These are phyloP conservation scores for Camellia japonica DNA, from an alignment of 148 eudicot genomes.

Conservation along the genomic window DNA sequence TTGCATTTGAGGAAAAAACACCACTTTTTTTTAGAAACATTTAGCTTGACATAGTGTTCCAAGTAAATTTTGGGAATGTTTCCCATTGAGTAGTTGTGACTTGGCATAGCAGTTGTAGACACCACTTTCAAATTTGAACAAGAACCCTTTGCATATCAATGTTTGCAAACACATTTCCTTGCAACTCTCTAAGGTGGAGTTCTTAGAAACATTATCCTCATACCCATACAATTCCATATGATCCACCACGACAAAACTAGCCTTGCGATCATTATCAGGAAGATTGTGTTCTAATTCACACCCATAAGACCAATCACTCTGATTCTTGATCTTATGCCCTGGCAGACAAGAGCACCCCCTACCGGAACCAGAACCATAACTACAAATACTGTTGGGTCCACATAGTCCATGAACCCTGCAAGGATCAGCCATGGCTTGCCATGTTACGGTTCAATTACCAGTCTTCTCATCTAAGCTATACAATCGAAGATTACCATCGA, in stretches of 20 bases:
- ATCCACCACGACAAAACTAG: constrained; percentile 14
- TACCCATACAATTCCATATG: constrained; percentile 29
- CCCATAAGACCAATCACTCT: constrained; percentile 37
- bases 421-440: too few relatives aligned
- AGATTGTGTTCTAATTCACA: constrained; percentile 19
- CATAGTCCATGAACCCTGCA: too few relatives aligned
- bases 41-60: too few relatives aligned
- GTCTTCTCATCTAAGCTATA: too few relatives aligned
- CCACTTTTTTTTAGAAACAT: too few relatives aligned
- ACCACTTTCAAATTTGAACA: constrained; percentile 19
- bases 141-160: constrained; percentile 31
- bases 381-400: too few relatives aligned
- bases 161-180: constrained; percentile 19
- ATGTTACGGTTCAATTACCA: too few relatives aligned
- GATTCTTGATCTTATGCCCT: constrained; percentile 30
- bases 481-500: too few relatives aligned
- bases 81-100: constrained; percentile 12
- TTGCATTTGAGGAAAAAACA: too few relatives aligned
- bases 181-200: constrained; percentile 25
- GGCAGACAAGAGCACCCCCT: constrained; percentile 33
- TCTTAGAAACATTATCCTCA: background rate
- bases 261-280: background rate
- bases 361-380: too few relatives aligned
- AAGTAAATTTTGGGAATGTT: too few relatives aligned
- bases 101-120: constrained; percentile 29